Conservation (phyloP, 1,284 basidiomycete genomes). For the Phlebopus sp. region DNA sequence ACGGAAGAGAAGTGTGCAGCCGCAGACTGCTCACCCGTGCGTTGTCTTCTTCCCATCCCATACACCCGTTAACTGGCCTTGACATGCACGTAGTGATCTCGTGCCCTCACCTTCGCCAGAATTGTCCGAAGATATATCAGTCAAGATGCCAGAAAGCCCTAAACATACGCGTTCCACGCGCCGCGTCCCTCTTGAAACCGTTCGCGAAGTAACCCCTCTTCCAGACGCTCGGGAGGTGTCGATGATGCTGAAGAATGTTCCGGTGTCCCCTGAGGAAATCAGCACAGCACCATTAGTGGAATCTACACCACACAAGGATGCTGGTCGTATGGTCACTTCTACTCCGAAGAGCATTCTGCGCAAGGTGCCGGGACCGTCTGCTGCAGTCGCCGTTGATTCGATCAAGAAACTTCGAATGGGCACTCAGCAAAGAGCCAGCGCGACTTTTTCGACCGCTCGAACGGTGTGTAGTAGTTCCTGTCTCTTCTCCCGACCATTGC, state of each 20-base stretch:
- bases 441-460: slow-evolving; percentile 38
- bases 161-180: slow-evolving; percentile 27
- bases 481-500: background rate
- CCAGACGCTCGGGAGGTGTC: slow-evolving; percentile 49
- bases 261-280: slow-evolving; percentile 34
- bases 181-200: slow-evolving; percentile 34
- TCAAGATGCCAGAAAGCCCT: slow-evolving; percentile 22
- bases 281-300: slow-evolving; percentile 27
- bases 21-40: slow-evolving; percentile 18
- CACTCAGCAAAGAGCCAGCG: slow-evolving; percentile 17
- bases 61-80: background rate
- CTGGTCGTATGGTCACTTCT: slow-evolving; percentile 18
- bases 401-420: slow-evolving; percentile 31
- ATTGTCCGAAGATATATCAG: slow-evolving; percentile 12
- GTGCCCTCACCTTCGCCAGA: slow-evolving; percentile 18
- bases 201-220: slow-evolving; percentile 44
- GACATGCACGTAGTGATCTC: slow-evolving; percentile 20
- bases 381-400: slow-evolving; percentile 33
- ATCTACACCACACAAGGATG: slow-evolving; percentile 21
- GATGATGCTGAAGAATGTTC: slow-evolving; percentile 46
- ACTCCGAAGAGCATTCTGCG: slow-evolving; percentile 30
- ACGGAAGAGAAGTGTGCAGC: slow-evolving; percentile 43
- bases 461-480: slow-evolving; percentile 32
- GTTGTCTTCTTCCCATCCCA: slow-evolving; percentile 1
- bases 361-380: slow-evolving; percentile 17